A percentile compares a stretch with the other conserved stretches of the same genome.
phyloP scores from a whole-genome alignment of 176 grass and related monocot genomes.

The Poa pratensis region DNA sequence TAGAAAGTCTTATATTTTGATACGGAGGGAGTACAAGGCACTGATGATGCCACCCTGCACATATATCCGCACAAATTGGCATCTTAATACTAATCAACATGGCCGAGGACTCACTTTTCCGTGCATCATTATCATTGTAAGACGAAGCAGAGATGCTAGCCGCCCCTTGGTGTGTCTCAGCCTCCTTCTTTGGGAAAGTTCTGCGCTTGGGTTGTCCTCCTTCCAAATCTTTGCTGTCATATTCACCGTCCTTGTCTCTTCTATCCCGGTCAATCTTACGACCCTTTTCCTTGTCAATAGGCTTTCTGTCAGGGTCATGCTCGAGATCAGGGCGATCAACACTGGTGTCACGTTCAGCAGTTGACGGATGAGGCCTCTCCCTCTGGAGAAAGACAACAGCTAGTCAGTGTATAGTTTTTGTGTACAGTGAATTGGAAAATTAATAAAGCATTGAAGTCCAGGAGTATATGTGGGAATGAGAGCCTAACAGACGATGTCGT shows the following conservation, averaged over 20 bases:
- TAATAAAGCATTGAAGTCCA: background rate
- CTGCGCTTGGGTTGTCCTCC: slow-evolving; percentile 40
- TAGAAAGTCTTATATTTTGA: too few species aligned
- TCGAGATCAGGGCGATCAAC: slow-evolving; percentile 65
- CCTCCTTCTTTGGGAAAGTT: slow-evolving; percentile 41
- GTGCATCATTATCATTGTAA: slow-evolving; percentile 71
- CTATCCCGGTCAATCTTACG: slow-evolving; percentile 57
- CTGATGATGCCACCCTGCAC: slow-evolving; percentile 1
- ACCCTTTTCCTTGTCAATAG: slow-evolving; percentile 54
- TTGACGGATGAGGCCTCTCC: slow-evolving; percentile 51
- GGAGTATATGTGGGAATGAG: background rate
- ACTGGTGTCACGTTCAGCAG: slow-evolving; percentile 56
- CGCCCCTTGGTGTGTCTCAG: slow-evolving; percentile 41
- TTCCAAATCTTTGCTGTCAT: slow-evolving; percentile 51
- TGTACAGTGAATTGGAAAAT: background rate
- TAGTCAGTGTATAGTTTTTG: background rate
- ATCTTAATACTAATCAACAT: slow-evolving; percentile 9
- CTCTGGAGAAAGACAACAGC: slow-evolving; percentile 47
- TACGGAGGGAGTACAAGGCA: too few species aligned
- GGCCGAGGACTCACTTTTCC: slow-evolving; percentile 62
- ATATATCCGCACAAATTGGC: background rate
- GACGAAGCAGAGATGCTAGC: slow-evolving; percentile 56
- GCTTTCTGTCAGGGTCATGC: slow-evolving; percentile 53
- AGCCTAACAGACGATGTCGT: background rate
- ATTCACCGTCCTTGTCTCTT: slow-evolving; percentile 65